Percentiles rank a stretch among this genome's conserved stretches.
phyloP scores from a whole-genome alignment of 2,329 filamentous ascomycete species.

The Conoideocrella luteorostrata region DNA sequence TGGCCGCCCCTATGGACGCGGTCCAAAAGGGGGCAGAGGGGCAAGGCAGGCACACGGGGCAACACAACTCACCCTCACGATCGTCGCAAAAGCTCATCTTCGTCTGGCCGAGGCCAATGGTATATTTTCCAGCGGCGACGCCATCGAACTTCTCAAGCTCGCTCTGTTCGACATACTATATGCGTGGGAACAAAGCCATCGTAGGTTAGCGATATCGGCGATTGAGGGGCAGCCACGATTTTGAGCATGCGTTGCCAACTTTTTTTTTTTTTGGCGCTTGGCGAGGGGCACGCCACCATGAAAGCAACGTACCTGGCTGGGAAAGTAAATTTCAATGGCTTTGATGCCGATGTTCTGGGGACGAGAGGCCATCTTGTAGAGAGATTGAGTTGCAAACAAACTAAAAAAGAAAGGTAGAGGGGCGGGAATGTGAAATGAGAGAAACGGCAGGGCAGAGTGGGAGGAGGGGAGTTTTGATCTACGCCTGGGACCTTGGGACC shows the following conservation, averaged over 20 bases:
- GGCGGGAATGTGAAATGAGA: background rate
- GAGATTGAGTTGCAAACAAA: background rate
- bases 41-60: slow-evolving; percentile 10
- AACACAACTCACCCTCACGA: slow-evolving; percentile 61
- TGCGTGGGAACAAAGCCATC: slow-evolving; percentile 3
- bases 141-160: slow-evolving; percentile 85
- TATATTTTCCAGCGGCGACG: slow-evolving; percentile 77
- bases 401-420: background rate
- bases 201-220: slow-evolving; percentile 20
- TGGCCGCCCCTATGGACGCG: background rate
- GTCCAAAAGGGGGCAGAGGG: slow-evolving; percentile 5
- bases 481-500: too few species aligned
- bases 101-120: slow-evolving; percentile 83
- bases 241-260: background rate
- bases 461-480: slow-evolving; percentile 8
- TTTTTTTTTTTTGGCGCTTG: background rate
- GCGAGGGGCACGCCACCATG: slow-evolving; percentile 6
- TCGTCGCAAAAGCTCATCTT: slow-evolving; percentile 92
- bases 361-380: slow-evolving; percentile 60
- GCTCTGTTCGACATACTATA: slow-evolving; percentile 73
- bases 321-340: slow-evolving; percentile 87
- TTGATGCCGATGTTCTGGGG: slow-evolving; percentile 88
- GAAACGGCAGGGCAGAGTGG: slow-evolving; percentile 3
- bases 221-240: slow-evolving; percentile 9
- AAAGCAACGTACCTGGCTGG: slow-evolving; percentile 62